phyloP scores from a whole-genome alignment of 129 eudicot genomes.

The Glebionis coronaria region DNA sequence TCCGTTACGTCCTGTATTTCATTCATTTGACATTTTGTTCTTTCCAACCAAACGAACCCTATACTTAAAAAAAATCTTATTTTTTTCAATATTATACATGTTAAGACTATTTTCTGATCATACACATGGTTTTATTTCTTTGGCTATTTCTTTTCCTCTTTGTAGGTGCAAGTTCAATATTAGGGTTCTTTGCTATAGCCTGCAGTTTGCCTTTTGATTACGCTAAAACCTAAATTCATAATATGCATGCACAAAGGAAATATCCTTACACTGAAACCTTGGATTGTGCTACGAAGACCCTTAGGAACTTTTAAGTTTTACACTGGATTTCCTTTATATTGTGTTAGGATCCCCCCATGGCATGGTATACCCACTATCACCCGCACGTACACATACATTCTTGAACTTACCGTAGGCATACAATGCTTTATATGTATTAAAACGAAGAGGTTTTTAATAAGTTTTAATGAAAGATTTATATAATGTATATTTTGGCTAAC shows the following conservation, averaged over 20 bases:
- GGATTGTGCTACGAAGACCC: conserved; percentile 84
- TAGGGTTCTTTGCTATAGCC: conserved; percentile 93
- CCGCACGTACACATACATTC: conserved; percentile 13
- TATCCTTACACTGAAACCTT: conserved; percentile 77
- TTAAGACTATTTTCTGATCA: not conserved
- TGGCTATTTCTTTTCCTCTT: not conserved
- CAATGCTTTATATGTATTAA: too few relatives aligned
- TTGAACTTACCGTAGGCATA: too few relatives aligned
- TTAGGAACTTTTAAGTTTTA: conserved; percentile 81
- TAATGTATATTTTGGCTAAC: too few relatives aligned
- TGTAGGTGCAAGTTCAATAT: conserved; percentile 83
- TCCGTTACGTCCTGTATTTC: too few relatives aligned
- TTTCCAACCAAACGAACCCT: too few relatives aligned
- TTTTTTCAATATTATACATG: not conserved
- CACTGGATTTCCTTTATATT: conserved; percentile 88
- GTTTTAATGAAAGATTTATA: too few relatives aligned
- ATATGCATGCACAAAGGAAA: conserved; percentile 90
- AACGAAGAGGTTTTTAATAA: too few relatives aligned
- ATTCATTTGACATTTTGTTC: too few relatives aligned
- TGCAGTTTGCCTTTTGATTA: conserved; percentile 94
- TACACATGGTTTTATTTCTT: not conserved
- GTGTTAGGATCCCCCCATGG: conserved; percentile 95
- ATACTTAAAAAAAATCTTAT: not conserved
- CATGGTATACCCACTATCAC: conserved; percentile 56
- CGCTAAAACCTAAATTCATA: conserved; percentile 87